Evolutionary conservation across 148 eudicot genomes (phyloP).

Genomic region (Euryodendron excelsum): DNA sequence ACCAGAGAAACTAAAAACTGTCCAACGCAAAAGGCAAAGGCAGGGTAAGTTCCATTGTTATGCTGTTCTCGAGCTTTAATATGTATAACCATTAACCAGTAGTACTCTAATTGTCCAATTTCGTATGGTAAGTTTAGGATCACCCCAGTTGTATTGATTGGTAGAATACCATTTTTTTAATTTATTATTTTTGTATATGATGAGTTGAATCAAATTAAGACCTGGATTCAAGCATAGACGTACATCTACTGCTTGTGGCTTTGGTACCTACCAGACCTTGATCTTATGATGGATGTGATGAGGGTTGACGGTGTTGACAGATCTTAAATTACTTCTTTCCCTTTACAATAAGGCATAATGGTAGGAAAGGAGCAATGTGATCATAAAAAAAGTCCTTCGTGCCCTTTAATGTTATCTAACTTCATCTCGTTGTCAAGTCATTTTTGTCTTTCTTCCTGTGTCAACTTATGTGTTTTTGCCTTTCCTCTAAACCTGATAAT

Average conservation of each 20-base stretch:
- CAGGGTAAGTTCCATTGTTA: slow-evolving; percentile 39
- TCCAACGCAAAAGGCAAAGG: slow-evolving; percentile 50
- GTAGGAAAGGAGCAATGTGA: too few species aligned
- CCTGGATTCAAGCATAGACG: not conserved
- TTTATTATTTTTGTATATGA: too few species aligned
- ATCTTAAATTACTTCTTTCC: not conserved
- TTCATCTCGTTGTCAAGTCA: not conserved
- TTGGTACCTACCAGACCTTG: not conserved
- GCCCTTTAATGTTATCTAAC: not conserved
- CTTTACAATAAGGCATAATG: too few species aligned
- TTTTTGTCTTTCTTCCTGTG: not conserved
- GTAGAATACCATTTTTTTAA: not conserved
- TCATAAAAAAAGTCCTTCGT: too few species aligned
- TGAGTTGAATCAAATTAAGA: not conserved
- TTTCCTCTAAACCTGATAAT: not conserved
- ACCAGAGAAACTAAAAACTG: slow-evolving; percentile 67
- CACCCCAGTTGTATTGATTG: not conserved
- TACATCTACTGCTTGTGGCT: not conserved
- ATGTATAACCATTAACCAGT: not conserved
- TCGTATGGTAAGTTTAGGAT: not conserved
- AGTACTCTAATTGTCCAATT: not conserved
- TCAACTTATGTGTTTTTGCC: not conserved
- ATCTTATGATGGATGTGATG: not conserved
- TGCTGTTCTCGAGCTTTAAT: not conserved
- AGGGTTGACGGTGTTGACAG: not conserved